Base-by-base conservation (phyloP, 805 yeast genomes). In the Kodamaea laetipori region DNA sequence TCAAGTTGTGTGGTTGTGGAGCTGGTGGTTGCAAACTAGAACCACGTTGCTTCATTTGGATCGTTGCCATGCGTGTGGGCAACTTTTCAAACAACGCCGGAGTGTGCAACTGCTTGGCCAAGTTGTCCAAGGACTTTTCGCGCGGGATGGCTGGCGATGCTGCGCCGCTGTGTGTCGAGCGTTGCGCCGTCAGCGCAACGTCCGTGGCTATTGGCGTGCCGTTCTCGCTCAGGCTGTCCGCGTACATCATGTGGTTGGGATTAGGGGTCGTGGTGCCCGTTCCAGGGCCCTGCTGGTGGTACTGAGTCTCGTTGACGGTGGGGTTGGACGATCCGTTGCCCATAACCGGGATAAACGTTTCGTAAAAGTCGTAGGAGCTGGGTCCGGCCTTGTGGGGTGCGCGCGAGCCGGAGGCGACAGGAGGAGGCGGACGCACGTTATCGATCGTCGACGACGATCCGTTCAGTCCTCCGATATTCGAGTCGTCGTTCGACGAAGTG, bases 301-400 rank as follows among this genome's bases (percentile, higher is more conserved):
- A 15, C 32, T 12, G 32, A 9, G 39, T 5, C 13, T 23, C 31
- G 37, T 9, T 23, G 26, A 15, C 16, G 16, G 21, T 32, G 17
- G 32, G 24, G 41, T 18, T 28, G 16, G 27, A 35, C 36, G 43
- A 19, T 16, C 37, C 32, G 31, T 28, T 33, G 10, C 65, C 67
- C 38, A 69, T 45, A 6, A 69, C 58, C 3, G 76, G 76, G 43
- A 71, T 69, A 45, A 71, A 58, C 6, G 68, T 44, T 39, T 71
- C 73, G 57, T 71, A 71, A 48, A 70, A 69, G 44, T 69, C 74
- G 52, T 68, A 71, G 38, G 25, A 35, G 10, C 39, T 19, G 6
- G 44, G 38, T 12, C 17, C 11, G 18, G 28, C 28, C 19, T 25
- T 41, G n/a, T 39, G 15, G 28, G 42, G 42, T 25, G 28, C 13